phyloP scores from a whole-genome alignment of 2,329 filamentous ascomycete species.

The Akanthomyces dipterigenus region DNA sequence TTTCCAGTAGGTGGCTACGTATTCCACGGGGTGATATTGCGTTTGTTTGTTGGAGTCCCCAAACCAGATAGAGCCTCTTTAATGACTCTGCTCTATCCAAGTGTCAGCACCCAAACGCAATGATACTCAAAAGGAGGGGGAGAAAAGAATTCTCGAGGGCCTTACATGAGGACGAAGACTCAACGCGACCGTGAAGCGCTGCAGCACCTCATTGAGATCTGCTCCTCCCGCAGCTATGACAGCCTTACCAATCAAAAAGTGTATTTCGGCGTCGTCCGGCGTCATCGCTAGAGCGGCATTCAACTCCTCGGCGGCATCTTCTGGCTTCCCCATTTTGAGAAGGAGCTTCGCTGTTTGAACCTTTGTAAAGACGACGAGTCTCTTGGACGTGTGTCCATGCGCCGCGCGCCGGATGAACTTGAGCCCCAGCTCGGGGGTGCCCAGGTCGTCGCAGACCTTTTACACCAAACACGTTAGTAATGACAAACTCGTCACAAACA shows the following conservation, averaged over 20 bases:
- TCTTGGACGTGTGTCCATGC: neutral
- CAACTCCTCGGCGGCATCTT: neutral
- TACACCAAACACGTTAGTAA: neutral
- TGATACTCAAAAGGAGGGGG: neutral
- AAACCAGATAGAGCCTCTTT: neutral
- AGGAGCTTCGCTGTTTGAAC: neutral
- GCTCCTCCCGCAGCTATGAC: neutral
- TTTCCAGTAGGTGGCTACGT: neutral
- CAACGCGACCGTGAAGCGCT: neutral
- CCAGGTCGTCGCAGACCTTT: neutral
- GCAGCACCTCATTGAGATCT: neutral
- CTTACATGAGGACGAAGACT: conserved; percentile 1
- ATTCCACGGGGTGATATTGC: neutral
- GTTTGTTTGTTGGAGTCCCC: neutral
- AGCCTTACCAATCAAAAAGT: neutral
- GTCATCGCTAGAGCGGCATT: neutral
- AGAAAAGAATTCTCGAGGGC: too few relatives aligned
- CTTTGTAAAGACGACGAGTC: neutral
- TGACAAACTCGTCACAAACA: too few relatives aligned
- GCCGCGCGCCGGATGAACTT: neutral
- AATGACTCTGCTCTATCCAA: neutral
- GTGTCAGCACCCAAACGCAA: neutral
- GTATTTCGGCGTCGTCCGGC: neutral
- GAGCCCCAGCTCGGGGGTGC: neutral
- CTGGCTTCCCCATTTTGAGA: neutral